Evolutionary conservation across 1,139 yeast genomes (phyloP).

Genomic region (Geotrichum candidum): DNA sequence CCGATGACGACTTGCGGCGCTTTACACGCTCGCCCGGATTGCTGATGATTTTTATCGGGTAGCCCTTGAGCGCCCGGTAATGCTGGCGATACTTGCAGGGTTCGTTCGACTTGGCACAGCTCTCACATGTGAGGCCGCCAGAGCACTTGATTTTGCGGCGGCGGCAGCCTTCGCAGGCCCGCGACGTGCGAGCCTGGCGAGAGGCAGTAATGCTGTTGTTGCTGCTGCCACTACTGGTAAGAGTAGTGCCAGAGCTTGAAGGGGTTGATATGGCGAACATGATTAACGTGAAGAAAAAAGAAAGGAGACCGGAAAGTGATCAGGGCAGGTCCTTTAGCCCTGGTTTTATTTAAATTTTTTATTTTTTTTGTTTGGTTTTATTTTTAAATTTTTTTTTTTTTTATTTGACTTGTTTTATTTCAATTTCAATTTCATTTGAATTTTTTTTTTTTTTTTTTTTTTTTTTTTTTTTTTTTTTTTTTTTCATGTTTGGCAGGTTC

Average conservation of each 20-base stretch:
- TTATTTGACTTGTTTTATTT: too few relatives aligned
- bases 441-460: not conserved
- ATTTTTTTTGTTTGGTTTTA: not conserved
- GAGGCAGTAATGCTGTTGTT: not conserved
- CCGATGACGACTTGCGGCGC: slow-evolving; percentile 6
- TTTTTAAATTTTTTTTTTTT: not conserved
- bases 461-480: not conserved
- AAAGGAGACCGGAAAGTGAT: not conserved
- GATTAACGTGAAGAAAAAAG: not conserved
- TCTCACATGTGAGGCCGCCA: slow-evolving; percentile 36
- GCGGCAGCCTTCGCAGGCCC: slow-evolving; percentile 59
- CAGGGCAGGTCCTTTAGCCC: not conserved
- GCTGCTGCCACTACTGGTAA: not conserved
- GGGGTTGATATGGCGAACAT: not conserved
- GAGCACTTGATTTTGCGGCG: slow-evolving; percentile 59
- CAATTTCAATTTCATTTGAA: too few relatives aligned
- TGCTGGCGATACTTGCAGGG: slow-evolving; percentile 26
- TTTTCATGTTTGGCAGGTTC: too few relatives aligned
- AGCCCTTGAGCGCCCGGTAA: slow-evolving; percentile 26
- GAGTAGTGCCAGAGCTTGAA: not conserved
- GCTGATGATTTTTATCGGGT: slow-evolving; percentile 23
- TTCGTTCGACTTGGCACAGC: slow-evolving; percentile 25
- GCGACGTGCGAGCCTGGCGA: slow-evolving; percentile 29
- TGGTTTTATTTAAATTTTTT: not conserved
- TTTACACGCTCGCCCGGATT: slow-evolving; percentile 8